Evolutionary conservation across 2,329 filamentous ascomycete species (phyloP).

Genomic region (Pestalotiopsis sp.): DNA sequence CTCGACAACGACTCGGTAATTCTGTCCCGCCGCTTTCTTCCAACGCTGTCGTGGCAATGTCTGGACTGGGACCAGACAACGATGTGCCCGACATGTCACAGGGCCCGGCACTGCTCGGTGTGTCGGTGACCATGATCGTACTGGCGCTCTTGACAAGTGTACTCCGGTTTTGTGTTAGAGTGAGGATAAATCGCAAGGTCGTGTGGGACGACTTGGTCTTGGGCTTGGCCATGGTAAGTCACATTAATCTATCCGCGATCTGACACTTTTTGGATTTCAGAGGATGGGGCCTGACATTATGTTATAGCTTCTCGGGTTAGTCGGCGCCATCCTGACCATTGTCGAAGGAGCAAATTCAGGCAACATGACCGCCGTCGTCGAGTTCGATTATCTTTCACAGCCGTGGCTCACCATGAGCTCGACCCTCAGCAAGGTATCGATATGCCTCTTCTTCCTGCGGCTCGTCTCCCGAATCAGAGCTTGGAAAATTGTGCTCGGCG

Average conservation of each 20-base stretch:
- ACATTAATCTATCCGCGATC: neutral
- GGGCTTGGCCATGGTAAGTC: slow-evolving; percentile 33
- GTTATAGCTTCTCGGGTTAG: slow-evolving; percentile 33
- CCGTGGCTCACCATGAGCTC: slow-evolving; percentile 38
- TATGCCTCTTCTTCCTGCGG: slow-evolving; percentile 38
- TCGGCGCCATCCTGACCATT: slow-evolving; percentile 37
- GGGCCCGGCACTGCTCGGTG: slow-evolving; percentile 39
- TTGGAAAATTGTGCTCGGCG: slow-evolving; percentile 34
- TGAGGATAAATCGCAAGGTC: slow-evolving; percentile 27
- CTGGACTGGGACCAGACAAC: slow-evolving; percentile 20
- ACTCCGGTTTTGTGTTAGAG: slow-evolving; percentile 33
- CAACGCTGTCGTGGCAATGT: slow-evolving; percentile 9
- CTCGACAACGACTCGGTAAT: neutral
- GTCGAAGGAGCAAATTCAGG: slow-evolving; percentile 31
- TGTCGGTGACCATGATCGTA: slow-evolving; percentile 12
- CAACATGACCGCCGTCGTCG: slow-evolving; percentile 28
- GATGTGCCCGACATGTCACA: slow-evolving; percentile 28
- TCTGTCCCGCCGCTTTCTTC: neutral
- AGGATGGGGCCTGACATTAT: neutral
- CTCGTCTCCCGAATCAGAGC: slow-evolving; percentile 29
- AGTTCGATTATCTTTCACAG: slow-evolving; percentile 37
- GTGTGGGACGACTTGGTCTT: slow-evolving; percentile 38
- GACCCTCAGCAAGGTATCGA: slow-evolving; percentile 38
- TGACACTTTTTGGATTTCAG: neutral
- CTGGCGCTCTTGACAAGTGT: slow-evolving; percentile 36